Conservation (phyloP, 2,329 filamentous ascomycete species). For the Cercospora zeina region DNA sequence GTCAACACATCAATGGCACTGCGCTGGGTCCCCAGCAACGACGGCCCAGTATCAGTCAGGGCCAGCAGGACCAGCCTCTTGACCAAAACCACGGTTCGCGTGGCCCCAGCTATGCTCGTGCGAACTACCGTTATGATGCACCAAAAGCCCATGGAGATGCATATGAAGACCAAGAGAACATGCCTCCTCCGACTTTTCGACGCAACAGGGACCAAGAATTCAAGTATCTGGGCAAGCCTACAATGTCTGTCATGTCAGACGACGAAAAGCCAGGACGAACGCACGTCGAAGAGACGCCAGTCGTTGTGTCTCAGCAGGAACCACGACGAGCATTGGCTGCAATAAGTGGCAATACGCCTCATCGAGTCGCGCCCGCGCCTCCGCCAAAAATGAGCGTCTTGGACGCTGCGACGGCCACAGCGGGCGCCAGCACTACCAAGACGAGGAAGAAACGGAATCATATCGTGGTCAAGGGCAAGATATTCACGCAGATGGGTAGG, state of each 20-base stretch:
- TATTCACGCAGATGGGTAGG: conserved; percentile 84
- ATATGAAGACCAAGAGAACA: conserved; percentile 79
- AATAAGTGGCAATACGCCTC: conserved; percentile 70
- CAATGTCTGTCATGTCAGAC: conserved; percentile 55
- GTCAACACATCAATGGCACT: conserved; percentile 22
- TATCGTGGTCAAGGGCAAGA: conserved; percentile 84
- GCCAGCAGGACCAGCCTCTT: conserved; percentile 25
- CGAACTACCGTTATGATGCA: conserved; percentile 50
- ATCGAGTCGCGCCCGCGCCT: conserved; percentile 71
- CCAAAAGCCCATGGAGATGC: conserved; percentile 60
- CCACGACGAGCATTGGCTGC: conserved; percentile 52
- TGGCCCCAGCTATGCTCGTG: conserved; percentile 44
- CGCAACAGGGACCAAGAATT: conserved; percentile 59
- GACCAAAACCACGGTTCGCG: conserved; percentile 41
- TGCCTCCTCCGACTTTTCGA: conserved; percentile 69
- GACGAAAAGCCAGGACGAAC: conserved; percentile 49
- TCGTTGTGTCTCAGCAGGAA: conserved; percentile 39
- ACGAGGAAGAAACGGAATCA: conserved; percentile 75
- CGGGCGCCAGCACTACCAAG: conserved; percentile 76
- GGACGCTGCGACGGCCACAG: conserved; percentile 83
- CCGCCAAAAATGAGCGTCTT: conserved; percentile 95
- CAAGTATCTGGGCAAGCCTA: conserved; percentile 57
- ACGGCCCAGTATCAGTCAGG: conserved; percentile 34
- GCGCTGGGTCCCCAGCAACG: conserved; percentile 22
- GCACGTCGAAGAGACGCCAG: conserved; percentile 44